Conservation (phyloP, 192 early-diverging fungal species). For the Backusella parvicylindrica region DNA sequence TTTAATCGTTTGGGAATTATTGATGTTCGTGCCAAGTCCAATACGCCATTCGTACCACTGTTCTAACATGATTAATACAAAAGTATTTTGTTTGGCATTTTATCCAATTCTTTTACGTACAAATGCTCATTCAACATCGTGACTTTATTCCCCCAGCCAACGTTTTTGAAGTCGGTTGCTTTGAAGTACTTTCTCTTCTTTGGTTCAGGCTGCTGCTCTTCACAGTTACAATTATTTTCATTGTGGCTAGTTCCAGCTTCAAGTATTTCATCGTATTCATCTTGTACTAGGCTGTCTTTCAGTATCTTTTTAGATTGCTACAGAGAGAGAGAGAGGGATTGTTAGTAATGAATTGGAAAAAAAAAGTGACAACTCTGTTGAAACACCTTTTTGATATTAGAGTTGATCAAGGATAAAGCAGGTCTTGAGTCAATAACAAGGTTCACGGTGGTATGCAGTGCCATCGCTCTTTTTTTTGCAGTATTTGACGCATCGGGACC, state of each 20-base stretch:
- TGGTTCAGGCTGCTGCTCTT: conserved; percentile 10
- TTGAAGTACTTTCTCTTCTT: conserved; percentile 9
- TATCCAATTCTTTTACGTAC: conserved; percentile 1
- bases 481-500: not conserved
- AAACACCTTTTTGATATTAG: conserved; percentile 3
- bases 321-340: not conserved
- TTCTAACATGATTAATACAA: conserved; percentile 7
- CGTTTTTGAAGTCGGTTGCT: not conserved
- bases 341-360: not conserved
- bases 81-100: conserved; percentile 8
- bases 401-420: conserved; percentile 15
- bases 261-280: conserved; percentile 10
- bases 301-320: conserved; percentile 6
- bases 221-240: conserved; percentile 3
- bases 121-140: conserved; percentile 6
- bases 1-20: conserved; percentile 5
- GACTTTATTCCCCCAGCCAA: not conserved
- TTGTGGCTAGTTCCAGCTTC: conserved; percentile 10
- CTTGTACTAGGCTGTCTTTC: conserved; percentile 8
- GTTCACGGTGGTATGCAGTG: not conserved
- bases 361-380: not conserved
- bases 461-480: conserved; percentile 9
- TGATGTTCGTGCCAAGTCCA: conserved; percentile 1
- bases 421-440: conserved; percentile 16
- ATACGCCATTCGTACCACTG: conserved; percentile 6